A percentile compares a stretch with the other conserved stretches of the same genome.
phyloP scores from a whole-genome alignment of 2,329 filamentous ascomycete species.

The Colletotrichum sp. region DNA sequence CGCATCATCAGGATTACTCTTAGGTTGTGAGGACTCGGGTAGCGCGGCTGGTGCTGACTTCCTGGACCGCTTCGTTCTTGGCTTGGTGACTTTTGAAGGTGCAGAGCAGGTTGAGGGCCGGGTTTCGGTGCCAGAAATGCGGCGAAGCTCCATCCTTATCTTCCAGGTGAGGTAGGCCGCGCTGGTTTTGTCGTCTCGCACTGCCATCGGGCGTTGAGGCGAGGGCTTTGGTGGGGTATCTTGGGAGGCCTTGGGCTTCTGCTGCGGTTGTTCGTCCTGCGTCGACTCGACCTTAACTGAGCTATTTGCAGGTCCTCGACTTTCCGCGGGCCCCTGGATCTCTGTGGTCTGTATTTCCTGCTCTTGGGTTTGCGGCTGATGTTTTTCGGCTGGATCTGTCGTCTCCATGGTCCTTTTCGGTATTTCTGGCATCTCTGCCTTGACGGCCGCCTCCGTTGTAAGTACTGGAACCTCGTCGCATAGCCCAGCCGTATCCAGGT shows the following conservation, averaged over 20 bases:
- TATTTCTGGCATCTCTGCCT: not conserved
- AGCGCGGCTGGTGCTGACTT: constrained; percentile 45
- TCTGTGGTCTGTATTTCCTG: not conserved
- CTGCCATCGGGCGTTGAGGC: constrained; percentile 42
- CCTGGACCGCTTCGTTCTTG: constrained; percentile 37
- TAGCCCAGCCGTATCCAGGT: constrained; percentile 26
- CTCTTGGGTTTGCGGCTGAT: not conserved
- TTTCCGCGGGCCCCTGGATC: not conserved
- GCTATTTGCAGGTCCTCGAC: not conserved
- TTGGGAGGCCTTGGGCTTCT: not conserved
- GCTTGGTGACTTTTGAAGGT: not conserved
- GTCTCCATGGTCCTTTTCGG: not conserved
- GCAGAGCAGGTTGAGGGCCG: not conserved
- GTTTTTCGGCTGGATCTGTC: not conserved
- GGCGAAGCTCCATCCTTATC: constrained; percentile 44
- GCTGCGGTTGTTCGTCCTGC: not conserved
- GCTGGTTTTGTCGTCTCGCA: constrained; percentile 51
- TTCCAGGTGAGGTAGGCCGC: constrained; percentile 50
- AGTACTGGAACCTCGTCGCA: too few species aligned
- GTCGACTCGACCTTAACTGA: not conserved
- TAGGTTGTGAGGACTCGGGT: not conserved
- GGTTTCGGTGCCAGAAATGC: constrained; percentile 32
- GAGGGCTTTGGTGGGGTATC: constrained; percentile 22
- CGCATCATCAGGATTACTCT: not conserved
- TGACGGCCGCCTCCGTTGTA: not conserved